These are phyloP conservation scores for Blastomyces percursus DNA, from an alignment of 2,329 filamentous ascomycete genomes.

Conservation along the genomic window DNA sequence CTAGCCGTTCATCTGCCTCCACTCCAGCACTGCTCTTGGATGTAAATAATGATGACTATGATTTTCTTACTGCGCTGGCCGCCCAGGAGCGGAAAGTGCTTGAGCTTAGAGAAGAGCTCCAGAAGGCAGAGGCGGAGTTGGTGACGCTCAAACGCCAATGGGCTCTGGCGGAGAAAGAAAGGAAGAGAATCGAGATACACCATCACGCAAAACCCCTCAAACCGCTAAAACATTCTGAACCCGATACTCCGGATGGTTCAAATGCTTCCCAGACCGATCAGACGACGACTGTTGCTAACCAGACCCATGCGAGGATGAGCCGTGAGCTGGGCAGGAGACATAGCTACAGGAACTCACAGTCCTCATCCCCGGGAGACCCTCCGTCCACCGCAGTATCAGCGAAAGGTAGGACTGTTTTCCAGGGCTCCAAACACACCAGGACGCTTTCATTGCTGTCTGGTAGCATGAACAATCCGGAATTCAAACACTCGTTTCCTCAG, in stretches of 20 bases:
- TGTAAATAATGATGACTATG: slow-evolving; percentile 43
- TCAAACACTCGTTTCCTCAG: slow-evolving; percentile 14
- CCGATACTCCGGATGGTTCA: slow-evolving; percentile 10
- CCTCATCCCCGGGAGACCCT: slow-evolving; percentile 29
- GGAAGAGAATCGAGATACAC: slow-evolving; percentile 58
- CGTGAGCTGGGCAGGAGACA: slow-evolving; percentile 63
- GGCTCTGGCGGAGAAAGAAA: slow-evolving; percentile 63
- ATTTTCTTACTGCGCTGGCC: slow-evolving; percentile 80
- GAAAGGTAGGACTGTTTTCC: slow-evolving; percentile 54
- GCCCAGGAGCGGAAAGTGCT: slow-evolving; percentile 83
- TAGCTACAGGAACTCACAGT: slow-evolving; percentile 47
- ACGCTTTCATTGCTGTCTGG: slow-evolving; percentile 74
- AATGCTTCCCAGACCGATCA: slow-evolving; percentile 14
- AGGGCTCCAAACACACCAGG: slow-evolving; percentile 50
- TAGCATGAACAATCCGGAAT: slow-evolving; percentile 15
- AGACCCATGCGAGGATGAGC: slow-evolving; percentile 29
- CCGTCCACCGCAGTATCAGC: slow-evolving; percentile 25
- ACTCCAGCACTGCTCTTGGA: slow-evolving; percentile 12
- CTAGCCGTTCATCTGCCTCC: slow-evolving; percentile 18
- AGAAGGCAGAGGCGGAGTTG: slow-evolving; percentile 68
- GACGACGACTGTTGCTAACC: slow-evolving; percentile 15
- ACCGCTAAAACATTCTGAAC: slow-evolving; percentile 37
- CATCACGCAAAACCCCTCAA: slow-evolving; percentile 50
- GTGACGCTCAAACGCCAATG: slow-evolving; percentile 71
- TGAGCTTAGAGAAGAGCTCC: slow-evolving; percentile 83